Percentiles rank a stretch among this genome's conserved stretches.
phyloP scores from a whole-genome alignment of 2,329 filamentous ascomycete species.

The Tolypocladium album region DNA sequence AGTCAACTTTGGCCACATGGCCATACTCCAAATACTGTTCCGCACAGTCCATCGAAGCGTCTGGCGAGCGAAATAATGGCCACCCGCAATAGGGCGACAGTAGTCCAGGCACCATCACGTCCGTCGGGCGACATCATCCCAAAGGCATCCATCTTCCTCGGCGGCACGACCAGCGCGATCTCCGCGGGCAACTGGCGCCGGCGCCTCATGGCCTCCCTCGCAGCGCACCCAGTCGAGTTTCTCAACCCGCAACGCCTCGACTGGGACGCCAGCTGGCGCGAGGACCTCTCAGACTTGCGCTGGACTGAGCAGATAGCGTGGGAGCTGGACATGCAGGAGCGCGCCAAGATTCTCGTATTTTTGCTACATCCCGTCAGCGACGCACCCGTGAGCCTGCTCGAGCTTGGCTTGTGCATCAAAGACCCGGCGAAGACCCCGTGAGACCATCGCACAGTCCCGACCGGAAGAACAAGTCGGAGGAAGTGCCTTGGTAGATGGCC shows the following conservation, averaged over 20 bases:
- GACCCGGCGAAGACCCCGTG: slow-evolving; percentile 16
- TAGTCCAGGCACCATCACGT: slow-evolving; percentile 17
- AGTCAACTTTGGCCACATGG: background rate
- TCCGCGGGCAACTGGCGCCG: slow-evolving; percentile 39
- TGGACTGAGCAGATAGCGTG: slow-evolving; percentile 47
- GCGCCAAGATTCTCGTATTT: slow-evolving; percentile 42
- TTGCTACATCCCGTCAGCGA: slow-evolving; percentile 42
- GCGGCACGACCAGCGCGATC: slow-evolving; percentile 40
- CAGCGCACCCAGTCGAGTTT: slow-evolving; percentile 37
- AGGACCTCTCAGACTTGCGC: slow-evolving; percentile 32
- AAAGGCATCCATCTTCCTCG: slow-evolving; percentile 39
- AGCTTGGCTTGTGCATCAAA: slow-evolving; percentile 43
- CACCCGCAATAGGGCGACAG: background rate
- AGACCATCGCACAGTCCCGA: background rate
- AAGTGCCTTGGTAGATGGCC: background rate
- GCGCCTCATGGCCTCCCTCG: slow-evolving; percentile 27
- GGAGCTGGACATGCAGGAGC: slow-evolving; percentile 48
- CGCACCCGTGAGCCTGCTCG: slow-evolving; percentile 48
- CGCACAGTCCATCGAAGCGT: background rate
- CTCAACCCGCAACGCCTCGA: slow-evolving; percentile 44
- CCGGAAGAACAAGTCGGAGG: too few species aligned
- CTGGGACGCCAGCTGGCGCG: slow-evolving; percentile 44
- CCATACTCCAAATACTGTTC: background rate
- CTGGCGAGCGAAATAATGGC: background rate
- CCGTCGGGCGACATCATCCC: slow-evolving; percentile 5